These are phyloP conservation scores for Neoconidiobolus thromboides DNA, from an alignment of 371 early-diverging fungal species.

Conservation along the genomic window DNA sequence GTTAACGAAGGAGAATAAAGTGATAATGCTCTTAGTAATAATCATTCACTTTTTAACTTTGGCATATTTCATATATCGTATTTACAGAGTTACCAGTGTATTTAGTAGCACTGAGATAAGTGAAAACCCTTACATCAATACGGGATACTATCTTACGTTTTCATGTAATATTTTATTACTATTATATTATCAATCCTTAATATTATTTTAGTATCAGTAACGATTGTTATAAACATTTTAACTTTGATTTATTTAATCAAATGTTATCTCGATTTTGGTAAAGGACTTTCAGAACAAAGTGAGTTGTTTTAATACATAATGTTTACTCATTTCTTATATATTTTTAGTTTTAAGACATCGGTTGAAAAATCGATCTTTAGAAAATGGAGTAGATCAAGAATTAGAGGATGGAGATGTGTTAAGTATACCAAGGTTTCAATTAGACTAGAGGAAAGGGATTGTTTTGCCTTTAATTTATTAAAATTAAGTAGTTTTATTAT, in stretches of 20 bases:
- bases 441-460: too few relatives aligned
- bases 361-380: too few relatives aligned
- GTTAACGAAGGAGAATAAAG: constrained; percentile 25
- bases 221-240: constrained; percentile 17
- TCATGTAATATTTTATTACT: constrained; percentile 14
- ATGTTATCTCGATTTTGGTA: constrained; percentile 24
- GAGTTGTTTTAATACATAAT: neutral
- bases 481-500: too few relatives aligned
- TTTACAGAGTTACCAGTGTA: too few relatives aligned
- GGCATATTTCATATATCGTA: constrained; percentile 31
- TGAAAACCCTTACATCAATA: constrained; percentile 21
- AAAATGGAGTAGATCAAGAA: too few relatives aligned
- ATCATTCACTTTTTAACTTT: constrained; percentile 19
- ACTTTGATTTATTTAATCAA: constrained; percentile 16
- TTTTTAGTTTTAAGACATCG: neutral
- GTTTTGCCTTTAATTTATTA: too few relatives aligned
- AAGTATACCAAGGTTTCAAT: too few relatives aligned
- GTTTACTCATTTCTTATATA: neutral
- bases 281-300: constrained; percentile 13
- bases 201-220: constrained; percentile 14
- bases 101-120: neutral
- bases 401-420: too few relatives aligned
- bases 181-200: neutral
- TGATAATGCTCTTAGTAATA: constrained; percentile 26
- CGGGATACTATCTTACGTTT: constrained; percentile 33